These are phyloP conservation scores for Stentor roeselii DNA, from an alignment of 73 alveolate genomes.

Conservation along the genomic window DNA sequence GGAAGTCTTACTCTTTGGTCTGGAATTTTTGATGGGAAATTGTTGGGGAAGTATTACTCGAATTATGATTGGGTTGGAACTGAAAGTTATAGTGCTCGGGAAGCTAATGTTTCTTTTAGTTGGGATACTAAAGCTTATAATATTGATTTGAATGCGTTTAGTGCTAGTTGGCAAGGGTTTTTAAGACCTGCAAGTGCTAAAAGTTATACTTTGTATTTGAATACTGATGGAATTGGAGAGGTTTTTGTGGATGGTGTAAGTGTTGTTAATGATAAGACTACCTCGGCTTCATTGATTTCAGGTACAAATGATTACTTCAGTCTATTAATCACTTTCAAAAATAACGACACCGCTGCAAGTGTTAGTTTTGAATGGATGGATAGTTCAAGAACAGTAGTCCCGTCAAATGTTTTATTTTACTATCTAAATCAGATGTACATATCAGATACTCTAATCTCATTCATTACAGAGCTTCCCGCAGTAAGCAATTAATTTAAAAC, in stretches of 20 bases:
- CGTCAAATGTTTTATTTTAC: not conserved
- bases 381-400: not conserved
- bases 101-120: not conserved
- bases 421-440: not conserved
- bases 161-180: conserved; percentile 14
- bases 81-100: not conserved
- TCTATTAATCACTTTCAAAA: not conserved
- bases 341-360: not conserved
- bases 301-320: not conserved
- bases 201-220: not conserved
- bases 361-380: not conserved
- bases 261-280: not conserved
- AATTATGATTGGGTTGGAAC: not conserved
- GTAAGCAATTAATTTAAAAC: no score
- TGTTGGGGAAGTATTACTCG: not conserved
- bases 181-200: not conserved
- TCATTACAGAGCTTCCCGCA: no score
- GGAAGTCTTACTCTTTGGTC: not conserved
- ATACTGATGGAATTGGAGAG: not conserved
- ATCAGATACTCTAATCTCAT: not conserved
- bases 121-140: not conserved
- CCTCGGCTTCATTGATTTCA: not conserved
- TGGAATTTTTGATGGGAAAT: not conserved
- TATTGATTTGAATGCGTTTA: not conserved
- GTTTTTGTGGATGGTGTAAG: not conserved